A percentile compares a stretch with the other conserved stretches of the same genome.
Evolutionary conservation across 1,284 basidiomycete species (phyloP).

Genomic region (Mycosarcoma maydis): DNA sequence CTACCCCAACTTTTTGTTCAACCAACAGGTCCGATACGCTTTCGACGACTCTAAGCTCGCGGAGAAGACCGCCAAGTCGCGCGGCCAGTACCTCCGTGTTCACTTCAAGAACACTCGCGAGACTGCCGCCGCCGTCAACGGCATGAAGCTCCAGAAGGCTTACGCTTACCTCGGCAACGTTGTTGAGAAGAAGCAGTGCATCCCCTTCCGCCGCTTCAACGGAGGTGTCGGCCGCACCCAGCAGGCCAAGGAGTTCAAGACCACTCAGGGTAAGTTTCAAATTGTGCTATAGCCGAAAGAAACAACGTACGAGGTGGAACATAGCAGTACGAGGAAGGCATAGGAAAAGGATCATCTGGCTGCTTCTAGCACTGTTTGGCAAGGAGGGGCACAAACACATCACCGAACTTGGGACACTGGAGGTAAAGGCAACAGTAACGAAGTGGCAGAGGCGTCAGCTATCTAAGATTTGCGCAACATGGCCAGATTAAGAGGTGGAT

Average conservation of each 20-base stretch:
- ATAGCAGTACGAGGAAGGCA: no score
- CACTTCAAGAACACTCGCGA: constrained; percentile 99
- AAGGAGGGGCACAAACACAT: no score
- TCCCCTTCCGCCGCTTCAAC: constrained; percentile 96
- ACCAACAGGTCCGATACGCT: constrained; percentile 65
- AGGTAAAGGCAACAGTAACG: no score
- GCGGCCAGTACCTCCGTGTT: constrained; percentile 96
- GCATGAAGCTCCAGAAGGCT: constrained; percentile 93
- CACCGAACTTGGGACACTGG: no score
- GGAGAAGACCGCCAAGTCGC: constrained; percentile 71
- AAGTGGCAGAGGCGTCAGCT: no score
- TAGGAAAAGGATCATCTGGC: no score
- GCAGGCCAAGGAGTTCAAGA: constrained; percentile 97
- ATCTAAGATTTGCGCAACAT: no score
- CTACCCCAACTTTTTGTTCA: background rate
- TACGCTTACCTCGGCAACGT: constrained; percentile 95
- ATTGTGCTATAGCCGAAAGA: background rate
- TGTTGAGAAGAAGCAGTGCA: constrained; percentile 93
- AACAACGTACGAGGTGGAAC: no score
- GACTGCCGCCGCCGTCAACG: constrained; percentile 71
- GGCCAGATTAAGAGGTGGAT: no score
- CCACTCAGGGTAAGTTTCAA: constrained; percentile 82
- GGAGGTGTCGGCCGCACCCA: constrained; percentile 96
- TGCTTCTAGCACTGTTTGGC: no score
- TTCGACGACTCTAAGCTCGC: constrained; percentile 65